Evolutionary conservation across 257 asterid species (phyloP).

Genomic region (Fraxinus cuspidata): DNA sequence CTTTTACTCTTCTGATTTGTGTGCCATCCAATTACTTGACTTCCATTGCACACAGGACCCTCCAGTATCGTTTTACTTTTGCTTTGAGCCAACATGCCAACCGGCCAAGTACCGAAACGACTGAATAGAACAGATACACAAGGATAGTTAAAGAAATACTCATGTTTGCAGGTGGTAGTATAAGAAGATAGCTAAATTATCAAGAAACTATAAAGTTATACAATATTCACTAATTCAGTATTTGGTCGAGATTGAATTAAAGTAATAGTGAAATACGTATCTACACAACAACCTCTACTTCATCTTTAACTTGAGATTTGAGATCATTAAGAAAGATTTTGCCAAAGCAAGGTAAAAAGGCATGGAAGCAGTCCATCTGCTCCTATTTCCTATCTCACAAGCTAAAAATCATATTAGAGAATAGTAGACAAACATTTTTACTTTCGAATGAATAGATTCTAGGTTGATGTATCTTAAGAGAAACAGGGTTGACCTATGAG

Average conservation of each 20-base stretch:
- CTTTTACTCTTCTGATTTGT: conserved; percentile 90
- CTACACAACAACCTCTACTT: background rate
- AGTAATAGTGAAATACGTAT: background rate
- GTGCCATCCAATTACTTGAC: conserved; percentile 94
- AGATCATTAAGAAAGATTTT: background rate
- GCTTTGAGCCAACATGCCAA: conserved; percentile 84
- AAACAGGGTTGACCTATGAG: background rate
- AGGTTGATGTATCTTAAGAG: background rate
- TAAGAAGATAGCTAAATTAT: background rate
- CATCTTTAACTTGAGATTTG: conserved; percentile 14
- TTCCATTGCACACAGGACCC: conserved; percentile 95
- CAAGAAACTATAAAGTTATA: background rate
- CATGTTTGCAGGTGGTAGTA: conserved; percentile 6
- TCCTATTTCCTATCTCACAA: background rate
- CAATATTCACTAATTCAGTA: background rate
- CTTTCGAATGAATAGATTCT: conserved; percentile 1
- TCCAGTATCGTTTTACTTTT: conserved; percentile 75
- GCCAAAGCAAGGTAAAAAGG: conserved; percentile 19
- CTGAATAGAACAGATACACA: conserved; percentile 38
- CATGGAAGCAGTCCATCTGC: background rate
- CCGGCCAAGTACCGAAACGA: conserved; percentile 99
- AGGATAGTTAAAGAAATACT: conserved; percentile 18
- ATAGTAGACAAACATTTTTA: background rate
- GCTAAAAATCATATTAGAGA: background rate
- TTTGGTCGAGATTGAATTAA: background rate